Evolutionary conservation across 108 stramenopile species (phyloP), one percentile per base, ranked within the genome.

Genomic region (Aureococcus anophagefferens): DNA sequence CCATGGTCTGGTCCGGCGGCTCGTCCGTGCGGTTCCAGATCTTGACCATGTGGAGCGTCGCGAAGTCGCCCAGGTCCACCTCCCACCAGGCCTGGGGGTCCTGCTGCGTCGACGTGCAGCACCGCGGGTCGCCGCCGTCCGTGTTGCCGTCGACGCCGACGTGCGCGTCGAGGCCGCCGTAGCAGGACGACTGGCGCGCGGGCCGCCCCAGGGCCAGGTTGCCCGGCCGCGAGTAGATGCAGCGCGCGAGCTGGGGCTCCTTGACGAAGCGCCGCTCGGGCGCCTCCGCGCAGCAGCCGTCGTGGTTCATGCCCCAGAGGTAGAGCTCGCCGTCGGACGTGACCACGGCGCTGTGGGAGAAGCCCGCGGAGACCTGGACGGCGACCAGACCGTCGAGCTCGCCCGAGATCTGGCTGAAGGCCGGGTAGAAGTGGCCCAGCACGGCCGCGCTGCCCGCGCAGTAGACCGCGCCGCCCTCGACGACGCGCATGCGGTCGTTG

Each of bases 1-100:
- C 76, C 73, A 72, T 33, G 16, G 73, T 76, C 16, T 64, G 18
- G 45, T 86, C 85, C 45, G 62, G 32, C 18, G 86, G 86, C 68
- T 82, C 83, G 72, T 88, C 86, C 37, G 73, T 80, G 18, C 88
- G 72, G 68, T 85, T 87, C 88, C 88, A 86, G 17, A 88, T 30
- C 67, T 70, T 65, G 37, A 87, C 72, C n/a, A 37, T 35, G 30
- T 80, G 72, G n/a, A 80, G 33, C 33, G 75, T 65, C 5, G 32
- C 45, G 15, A 68, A 28, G 18, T 69, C 62, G 29, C 71, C 75
- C 62, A 81, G 77, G 65, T 81, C 80, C n/a, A 81, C 68, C 72
- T 81, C 80, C 62, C 45, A 75, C 76, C 73, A 81, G 35, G 80
- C 72, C 44, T 77, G 66, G 45, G 46, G 46, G 44, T 81, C 76